phyloP scores from a whole-genome alignment of 1,284 basidiomycete species.

The Veloporphyrellus conicus region DNA sequence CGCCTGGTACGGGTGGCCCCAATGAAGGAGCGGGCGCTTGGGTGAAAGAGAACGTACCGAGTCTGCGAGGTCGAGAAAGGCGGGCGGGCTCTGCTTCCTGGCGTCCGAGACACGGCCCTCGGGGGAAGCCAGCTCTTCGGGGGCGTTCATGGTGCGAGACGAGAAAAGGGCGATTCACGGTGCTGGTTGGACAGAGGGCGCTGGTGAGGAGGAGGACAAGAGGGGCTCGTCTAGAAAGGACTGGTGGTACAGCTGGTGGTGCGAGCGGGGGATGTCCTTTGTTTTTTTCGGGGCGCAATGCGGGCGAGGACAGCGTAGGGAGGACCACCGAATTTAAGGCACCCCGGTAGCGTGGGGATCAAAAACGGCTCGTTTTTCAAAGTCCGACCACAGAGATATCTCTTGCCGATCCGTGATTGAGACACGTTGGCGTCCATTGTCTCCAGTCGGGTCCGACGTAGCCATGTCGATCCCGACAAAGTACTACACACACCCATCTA shows the following conservation, averaged over 20 bases:
- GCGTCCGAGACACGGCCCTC: conserved; percentile 66
- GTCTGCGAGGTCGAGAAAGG: conserved; percentile 85
- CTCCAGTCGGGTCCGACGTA: no score
- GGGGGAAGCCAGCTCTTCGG: conserved; percentile 64
- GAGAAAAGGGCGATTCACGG: no score
- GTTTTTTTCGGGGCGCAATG: conserved; percentile 36
- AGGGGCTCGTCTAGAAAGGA: conserved; percentile 72
- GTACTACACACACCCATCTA: conserved; percentile 21
- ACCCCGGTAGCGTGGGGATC: conserved; percentile 45
- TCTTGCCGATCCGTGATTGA: conserved; percentile 18
- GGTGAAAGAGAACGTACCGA: conserved; percentile 54
- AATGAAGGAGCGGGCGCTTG: conserved; percentile 22
- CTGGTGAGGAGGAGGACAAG: conserved; percentile 43
- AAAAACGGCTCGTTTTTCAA: conserved; percentile 49
- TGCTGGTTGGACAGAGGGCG: no score
- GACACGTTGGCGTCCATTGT: not conserved
- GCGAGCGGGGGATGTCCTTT: no score
- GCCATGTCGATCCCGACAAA: no score
- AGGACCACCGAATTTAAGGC: conserved; percentile 37
- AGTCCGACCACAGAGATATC: conserved; percentile 31
- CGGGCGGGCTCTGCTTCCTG: conserved; percentile 78
- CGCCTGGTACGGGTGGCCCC: conserved; percentile 44
- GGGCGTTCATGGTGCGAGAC: conserved; percentile 66
- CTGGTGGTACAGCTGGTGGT: conserved; percentile 82
- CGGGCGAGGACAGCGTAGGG: conserved; percentile 38